phyloP scores from a whole-genome alignment of 495 filamentous ascomycete genomes.

The Friedmanniomyces endolithicus region DNA sequence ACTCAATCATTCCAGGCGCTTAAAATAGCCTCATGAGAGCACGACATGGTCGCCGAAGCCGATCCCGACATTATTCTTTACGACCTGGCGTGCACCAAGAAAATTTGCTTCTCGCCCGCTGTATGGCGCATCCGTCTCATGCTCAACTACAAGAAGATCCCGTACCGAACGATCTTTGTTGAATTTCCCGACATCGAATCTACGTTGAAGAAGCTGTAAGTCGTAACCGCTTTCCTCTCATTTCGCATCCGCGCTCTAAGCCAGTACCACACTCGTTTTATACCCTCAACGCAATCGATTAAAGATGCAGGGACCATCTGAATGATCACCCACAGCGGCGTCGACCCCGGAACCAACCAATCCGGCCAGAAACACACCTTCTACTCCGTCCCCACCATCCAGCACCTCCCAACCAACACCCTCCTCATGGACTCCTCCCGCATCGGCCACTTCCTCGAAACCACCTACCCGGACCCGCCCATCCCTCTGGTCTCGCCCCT shows the following conservation, averaged over 20 bases:
- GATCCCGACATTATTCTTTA: conserved; percentile 33
- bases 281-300: no score
- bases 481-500: conserved; percentile 29
- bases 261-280: no score
- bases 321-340: conserved; percentile 17
- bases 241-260: no score
- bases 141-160: conserved; percentile 35
- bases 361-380: conserved; percentile 21
- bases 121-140: conserved; percentile 37
- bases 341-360: conserved; percentile 20
- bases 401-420: conserved; percentile 32
- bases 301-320: conserved; percentile 2
- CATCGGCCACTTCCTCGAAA: conserved; percentile 34
- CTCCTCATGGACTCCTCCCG: conserved; percentile 33
- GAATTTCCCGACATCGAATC: conserved; percentile 36
- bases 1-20: not conserved
- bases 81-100: conserved; percentile 33
- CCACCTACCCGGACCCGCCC: conserved; percentile 30
- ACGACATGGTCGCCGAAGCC: conserved; percentile 25
- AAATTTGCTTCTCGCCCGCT: conserved; percentile 32
- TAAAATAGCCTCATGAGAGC: not conserved
- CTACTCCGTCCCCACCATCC: conserved; percentile 36
- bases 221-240: conserved; percentile 15
- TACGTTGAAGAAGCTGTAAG: conserved; percentile 33
- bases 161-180: conserved; percentile 32